Evolutionary conservation across 148 eudicot species (phyloP), one percentile per base, ranked within the genome.

Genomic region (Rhododendron kiyosumense): DNA sequence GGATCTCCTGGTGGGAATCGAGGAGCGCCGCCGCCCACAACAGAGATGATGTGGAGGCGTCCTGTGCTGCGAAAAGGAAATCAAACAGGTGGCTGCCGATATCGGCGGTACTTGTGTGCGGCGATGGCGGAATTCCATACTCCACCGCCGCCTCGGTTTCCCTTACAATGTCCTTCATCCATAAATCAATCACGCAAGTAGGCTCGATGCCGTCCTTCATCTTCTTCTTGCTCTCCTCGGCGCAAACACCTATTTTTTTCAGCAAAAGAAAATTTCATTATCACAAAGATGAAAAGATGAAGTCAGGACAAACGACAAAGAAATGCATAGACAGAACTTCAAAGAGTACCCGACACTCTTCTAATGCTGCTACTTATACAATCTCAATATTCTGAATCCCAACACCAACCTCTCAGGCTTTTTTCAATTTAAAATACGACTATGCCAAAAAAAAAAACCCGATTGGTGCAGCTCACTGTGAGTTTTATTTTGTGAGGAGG

Each of bases 31-130:
- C 92, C 0, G 99, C 98, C 99, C 99, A 96, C 2, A 96, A 87
- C 11, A 96, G 84, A 0, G 99, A 95, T 0, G 98, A 94, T 0
- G 98, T 94, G 15, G 99, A 95, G 13, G 99, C 98, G 36, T 96
- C 99, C 34, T 96, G 99, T 0, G 98, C 90, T 0, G 99, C 98
- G 54, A 95, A 96, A 0, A 96, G 85, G 76, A 96, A 95, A 54
- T 95, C 96, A 24, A 96, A 96, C 54, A 96, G 46, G 80, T 95
- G 92, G 15, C 91, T 91, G 6, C 93, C 98, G 38, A 95, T 88
- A 54, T 92, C 93, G 2, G 65, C 7, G 78, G 82, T 73, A 65
- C 83, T 78, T 1, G 89, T 86, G 45, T 93, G 90, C 41, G 85
- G 90, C 2, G 92, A 92, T 22, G 88, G 84, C 24, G 89, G 85